phyloP scores from a whole-genome alignment of 305 asterid genomes.

The Withania somnifera region DNA sequence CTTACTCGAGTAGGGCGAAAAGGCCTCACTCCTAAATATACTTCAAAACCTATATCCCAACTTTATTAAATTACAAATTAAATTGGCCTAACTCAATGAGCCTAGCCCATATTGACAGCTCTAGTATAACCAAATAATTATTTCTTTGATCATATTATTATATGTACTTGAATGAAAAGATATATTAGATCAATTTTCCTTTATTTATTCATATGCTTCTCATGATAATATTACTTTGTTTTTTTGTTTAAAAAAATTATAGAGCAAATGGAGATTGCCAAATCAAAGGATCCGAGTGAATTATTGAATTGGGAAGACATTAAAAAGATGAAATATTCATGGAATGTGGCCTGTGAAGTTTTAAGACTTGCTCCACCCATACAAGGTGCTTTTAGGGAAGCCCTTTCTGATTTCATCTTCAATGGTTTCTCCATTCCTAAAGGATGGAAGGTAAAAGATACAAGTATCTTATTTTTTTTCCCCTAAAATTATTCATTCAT shows the following conservation, averaged over 20 bases:
- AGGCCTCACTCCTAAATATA: no score
- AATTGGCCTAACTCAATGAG: no score
- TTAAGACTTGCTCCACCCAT: conserved; percentile 68
- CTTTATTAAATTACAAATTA: no score
- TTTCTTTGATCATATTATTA: no score
- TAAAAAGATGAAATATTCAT: conserved; percentile 67
- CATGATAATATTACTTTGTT: no score
- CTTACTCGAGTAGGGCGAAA: no score
- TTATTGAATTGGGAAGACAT: conserved; percentile 56
- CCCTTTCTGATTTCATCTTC: conserved; percentile 42
- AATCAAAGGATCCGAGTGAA: conserved; percentile 45
- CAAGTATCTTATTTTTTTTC: not conserved
- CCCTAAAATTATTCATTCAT: no score
- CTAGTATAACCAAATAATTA: no score
- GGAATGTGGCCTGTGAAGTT: conserved; percentile 74
- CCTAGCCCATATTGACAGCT: no score
- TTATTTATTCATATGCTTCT: no score
- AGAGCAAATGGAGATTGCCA: conserved; percentile 73
- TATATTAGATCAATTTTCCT: not conserved
- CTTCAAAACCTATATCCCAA: no score
- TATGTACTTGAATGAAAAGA: no score
- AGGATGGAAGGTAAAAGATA: conserved; percentile 91
- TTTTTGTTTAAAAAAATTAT: not conserved
- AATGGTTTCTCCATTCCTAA: conserved; percentile 71
- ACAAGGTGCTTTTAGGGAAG: conserved; percentile 72